phyloP scores from a whole-genome alignment of 345 rosid genomes.

The Dovyalis caffra region DNA sequence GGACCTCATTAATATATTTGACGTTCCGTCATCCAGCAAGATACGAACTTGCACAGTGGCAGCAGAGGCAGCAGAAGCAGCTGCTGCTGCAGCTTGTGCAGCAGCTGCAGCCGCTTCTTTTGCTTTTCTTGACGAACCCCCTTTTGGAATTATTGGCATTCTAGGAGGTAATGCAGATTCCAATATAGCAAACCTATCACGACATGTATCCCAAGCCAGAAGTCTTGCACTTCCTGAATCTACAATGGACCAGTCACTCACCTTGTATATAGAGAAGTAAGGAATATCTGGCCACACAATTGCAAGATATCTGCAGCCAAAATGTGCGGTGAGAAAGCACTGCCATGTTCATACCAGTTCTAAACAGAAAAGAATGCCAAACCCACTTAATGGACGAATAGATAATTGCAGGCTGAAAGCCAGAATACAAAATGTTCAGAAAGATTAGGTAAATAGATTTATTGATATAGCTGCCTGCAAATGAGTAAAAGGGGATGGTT shows the following conservation, averaged over 20 bases:
- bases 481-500: background rate
- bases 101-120: slow-evolving; percentile 98
- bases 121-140: slow-evolving; percentile 86
- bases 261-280: slow-evolving; percentile 90
- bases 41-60: slow-evolving; percentile 99
- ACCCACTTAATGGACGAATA: background rate
- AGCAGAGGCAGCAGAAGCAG: slow-evolving; percentile 88
- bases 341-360: background rate
- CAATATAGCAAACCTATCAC: slow-evolving; percentile 89
- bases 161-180: slow-evolving; percentile 82
- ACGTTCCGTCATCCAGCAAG: slow-evolving; percentile 97
- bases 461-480: background rate
- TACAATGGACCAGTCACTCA: slow-evolving; percentile 93
- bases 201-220: slow-evolving; percentile 95
- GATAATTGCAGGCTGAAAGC: slow-evolving; percentile 1
- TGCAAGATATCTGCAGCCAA: slow-evolving; percentile 79
- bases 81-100: slow-evolving; percentile 95
- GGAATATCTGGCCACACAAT: slow-evolving; percentile 98
- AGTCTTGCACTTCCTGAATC: slow-evolving; percentile 97
- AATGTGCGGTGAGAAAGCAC: slow-evolving; percentile 17
- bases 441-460: slow-evolving; percentile 7
- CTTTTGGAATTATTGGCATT: slow-evolving; percentile 82
- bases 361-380: slow-evolving; percentile 3
- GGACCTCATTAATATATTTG: slow-evolving; percentile 94
- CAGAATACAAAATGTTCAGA: background rate